Evolutionary conservation across 306 rosid genomes (phyloP).

Genomic region (Notholithocarpus densiflorus): DNA sequence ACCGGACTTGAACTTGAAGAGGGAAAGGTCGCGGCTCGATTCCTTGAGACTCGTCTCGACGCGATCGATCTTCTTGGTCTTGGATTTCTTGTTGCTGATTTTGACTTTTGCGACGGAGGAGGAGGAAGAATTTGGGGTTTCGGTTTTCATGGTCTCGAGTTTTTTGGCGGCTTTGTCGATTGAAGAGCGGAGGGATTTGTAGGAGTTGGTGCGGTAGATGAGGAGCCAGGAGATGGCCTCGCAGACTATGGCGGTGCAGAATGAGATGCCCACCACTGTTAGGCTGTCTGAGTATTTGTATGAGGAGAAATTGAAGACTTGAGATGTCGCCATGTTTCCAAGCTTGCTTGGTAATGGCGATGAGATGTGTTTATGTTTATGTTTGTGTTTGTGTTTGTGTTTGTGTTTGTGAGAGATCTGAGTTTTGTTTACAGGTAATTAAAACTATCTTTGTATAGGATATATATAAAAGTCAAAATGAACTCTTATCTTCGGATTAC

Average conservation of each 20-base stretch:
- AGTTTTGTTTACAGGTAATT: constrained; percentile 17
- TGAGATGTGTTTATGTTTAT: constrained; percentile 29
- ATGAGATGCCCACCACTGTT: constrained; percentile 81
- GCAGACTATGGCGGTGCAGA: constrained; percentile 89
- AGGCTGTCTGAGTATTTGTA: constrained; percentile 78
- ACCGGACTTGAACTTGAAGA: constrained; percentile 96
- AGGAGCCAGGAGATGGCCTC: constrained; percentile 97
- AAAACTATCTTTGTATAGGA: too few relatives aligned
- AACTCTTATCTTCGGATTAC: too few relatives aligned
- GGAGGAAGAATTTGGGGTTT: constrained; percentile 33
- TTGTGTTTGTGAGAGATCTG: too few relatives aligned
- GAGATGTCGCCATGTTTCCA: constrained; percentile 42
- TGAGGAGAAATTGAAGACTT: constrained; percentile 46
- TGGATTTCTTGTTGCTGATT: constrained; percentile 68
- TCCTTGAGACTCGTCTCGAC: constrained; percentile 96
- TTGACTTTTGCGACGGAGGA: constrained; percentile 20
- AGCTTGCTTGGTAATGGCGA: constrained; percentile 14
- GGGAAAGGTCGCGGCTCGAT: constrained; percentile 86
- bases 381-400: constrained; percentile 9
- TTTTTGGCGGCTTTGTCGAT: constrained; percentile 96
- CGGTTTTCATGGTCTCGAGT: constrained; percentile 96
- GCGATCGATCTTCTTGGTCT: constrained; percentile 95
- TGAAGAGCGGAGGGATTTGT: constrained; percentile 92
- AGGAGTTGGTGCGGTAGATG: constrained; percentile 91
- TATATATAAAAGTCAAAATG: too few relatives aligned